Conservation (phyloP, 2,329 filamentous ascomycete genomes). For the Cryphonectria nitschkei region DNA sequence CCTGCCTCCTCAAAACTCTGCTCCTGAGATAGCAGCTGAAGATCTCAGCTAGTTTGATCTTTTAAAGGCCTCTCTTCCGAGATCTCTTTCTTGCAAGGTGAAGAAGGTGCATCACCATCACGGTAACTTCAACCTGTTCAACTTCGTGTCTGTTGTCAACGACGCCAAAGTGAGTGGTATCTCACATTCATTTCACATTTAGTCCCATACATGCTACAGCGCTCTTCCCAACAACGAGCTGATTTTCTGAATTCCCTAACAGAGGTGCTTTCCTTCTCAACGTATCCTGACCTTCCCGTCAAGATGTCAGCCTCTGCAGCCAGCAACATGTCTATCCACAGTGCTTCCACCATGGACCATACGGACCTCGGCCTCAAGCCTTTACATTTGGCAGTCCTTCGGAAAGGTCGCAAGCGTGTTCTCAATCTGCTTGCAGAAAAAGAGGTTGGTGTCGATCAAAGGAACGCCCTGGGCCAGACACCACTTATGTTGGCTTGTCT, state of each 20-base stretch:
- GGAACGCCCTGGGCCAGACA: not conserved
- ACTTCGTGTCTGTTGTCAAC: no score
- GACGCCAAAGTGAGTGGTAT: no score
- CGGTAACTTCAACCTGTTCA: no score
- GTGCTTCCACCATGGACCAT: not conserved
- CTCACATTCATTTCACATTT: no score
- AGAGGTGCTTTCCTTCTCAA: not conserved
- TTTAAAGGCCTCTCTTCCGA: not conserved
- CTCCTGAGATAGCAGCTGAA: not conserved
- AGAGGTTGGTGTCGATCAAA: not conserved
- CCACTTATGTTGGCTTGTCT: not conserved
- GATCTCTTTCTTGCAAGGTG: not conserved
- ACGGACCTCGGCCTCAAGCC: not conserved
- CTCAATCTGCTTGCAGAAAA: not conserved
- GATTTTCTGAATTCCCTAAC: not conserved
- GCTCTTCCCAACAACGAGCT: not conserved
- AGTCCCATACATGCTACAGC: not conserved
- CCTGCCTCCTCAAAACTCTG: not conserved
- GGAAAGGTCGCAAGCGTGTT: not conserved
- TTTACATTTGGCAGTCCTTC: not conserved
- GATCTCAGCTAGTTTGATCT: not conserved
- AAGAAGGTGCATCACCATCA: not conserved
- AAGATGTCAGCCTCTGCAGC: not conserved
- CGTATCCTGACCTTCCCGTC: not conserved
- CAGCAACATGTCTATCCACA: not conserved